phyloP scores from a whole-genome alignment of 2,329 filamentous ascomycete genomes.

The Penicillium aurantiogriseum region DNA sequence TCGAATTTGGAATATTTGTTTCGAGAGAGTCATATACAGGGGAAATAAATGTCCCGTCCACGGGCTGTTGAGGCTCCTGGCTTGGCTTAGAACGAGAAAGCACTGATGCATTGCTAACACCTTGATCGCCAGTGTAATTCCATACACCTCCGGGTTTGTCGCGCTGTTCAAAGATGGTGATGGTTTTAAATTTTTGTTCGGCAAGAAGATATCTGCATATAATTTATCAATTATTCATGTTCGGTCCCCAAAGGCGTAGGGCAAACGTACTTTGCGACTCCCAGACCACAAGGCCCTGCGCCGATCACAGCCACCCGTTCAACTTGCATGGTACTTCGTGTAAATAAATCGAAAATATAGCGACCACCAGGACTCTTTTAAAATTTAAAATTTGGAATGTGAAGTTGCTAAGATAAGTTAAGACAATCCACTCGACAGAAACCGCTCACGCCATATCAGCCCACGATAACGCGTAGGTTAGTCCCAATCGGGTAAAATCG shows the following conservation, averaged over 20 bases:
- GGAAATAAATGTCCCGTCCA: slow-evolving; percentile 7
- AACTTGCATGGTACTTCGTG: slow-evolving; percentile 1
- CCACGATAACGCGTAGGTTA: neutral
- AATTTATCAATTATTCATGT: neutral
- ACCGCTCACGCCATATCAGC: neutral
- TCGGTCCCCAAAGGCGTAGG: accelerated
- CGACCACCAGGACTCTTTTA: neutral
- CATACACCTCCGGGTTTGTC: slow-evolving; percentile 8
- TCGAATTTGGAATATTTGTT: slow-evolving; percentile 11
- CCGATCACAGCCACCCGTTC: slow-evolving; percentile 13
- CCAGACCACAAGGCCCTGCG: slow-evolving; percentile 12
- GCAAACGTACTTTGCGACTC: slow-evolving; percentile 5
- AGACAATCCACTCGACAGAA: neutral
- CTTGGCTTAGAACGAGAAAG: slow-evolving; percentile 2
- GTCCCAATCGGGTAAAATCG: neutral
- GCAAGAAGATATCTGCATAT: slow-evolving; percentile 8
- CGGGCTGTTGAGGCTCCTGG: neutral
- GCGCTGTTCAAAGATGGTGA: slow-evolving; percentile 11
- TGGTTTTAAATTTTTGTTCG: slow-evolving; percentile 1
- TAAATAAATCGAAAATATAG: neutral
- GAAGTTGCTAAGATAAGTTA: neutral
- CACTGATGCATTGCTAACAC: neutral
- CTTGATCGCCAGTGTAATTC: slow-evolving; percentile 12
- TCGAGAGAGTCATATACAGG: slow-evolving; percentile 12
- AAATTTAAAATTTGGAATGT: neutral